Conservation (phyloP, 164 flowering plant genomes). For the Sextonia rubra region DNA sequence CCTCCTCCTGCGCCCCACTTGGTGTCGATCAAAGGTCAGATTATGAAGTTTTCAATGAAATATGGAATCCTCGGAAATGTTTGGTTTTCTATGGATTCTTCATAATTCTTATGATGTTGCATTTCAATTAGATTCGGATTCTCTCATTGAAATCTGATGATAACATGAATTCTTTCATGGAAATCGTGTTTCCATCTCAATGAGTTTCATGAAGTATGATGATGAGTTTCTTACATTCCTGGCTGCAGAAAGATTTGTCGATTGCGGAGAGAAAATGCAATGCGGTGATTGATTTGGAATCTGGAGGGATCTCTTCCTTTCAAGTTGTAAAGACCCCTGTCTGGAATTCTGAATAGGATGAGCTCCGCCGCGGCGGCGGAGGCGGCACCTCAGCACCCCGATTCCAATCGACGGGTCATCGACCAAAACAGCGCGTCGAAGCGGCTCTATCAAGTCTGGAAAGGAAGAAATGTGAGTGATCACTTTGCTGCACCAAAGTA, state of each 20-base stretch:
- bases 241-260: neutral
- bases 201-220: neutral
- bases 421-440: constrained; percentile 11
- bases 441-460: constrained; percentile 32
- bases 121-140: too few species aligned
- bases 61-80: too few species aligned
- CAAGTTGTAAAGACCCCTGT: too few species aligned
- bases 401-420: constrained; percentile 26
- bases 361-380: constrained; percentile 4
- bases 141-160: too few species aligned
- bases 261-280: neutral
- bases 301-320: neutral
- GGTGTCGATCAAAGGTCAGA: neutral
- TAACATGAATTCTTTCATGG: too few species aligned
- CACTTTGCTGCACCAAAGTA: too few species aligned
- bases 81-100: too few species aligned
- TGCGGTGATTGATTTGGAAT: neutral
- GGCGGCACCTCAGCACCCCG: constrained; percentile 21
- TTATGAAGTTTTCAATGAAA: too few species aligned
- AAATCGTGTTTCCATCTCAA: too few species aligned
- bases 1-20: neutral
- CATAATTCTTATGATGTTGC: too few species aligned
- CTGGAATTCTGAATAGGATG: constrained; percentile 14
- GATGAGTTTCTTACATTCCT: neutral
- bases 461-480: constrained; percentile 36